Evolutionary conservation across 164 flowering plant species (phyloP), one percentile per base, ranked within the genome.

Genomic region (Stephania japonica): DNA sequence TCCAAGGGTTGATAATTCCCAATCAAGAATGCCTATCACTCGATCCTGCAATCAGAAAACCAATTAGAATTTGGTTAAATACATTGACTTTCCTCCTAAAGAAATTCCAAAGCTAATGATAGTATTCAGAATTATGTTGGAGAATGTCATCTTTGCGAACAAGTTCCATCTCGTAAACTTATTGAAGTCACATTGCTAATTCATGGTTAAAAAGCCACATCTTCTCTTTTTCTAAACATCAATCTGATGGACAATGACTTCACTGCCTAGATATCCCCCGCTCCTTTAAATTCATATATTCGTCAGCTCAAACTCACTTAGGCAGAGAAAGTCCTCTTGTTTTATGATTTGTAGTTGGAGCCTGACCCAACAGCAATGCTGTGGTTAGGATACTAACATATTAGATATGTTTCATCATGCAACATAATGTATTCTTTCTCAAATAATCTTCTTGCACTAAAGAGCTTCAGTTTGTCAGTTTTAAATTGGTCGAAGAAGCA

Each of bases 1-100:
- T 63, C 99, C 99, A 75, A 96, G 85, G 13, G 99, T 96, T 65
- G 97, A 93, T 67, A 96, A 71, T 79, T 96, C 99, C 99, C 99
- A 96, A 78, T 96, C 99, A 79, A 96, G 95, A 82, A 96, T 86
- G 72, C 99, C 99, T 84, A 96, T 87, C 70, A 96, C 95, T 73
- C 87, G 86, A 81, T 96, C 99, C 99, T 96, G 97, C 84, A 86
- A 72, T 79, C 47, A 84, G 68, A 68, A 67, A 76, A 70, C 62
- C 16, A 13, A 56, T 56, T 56, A 56, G 62, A 56, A 6, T 56
- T 19, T 16, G 21, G 19, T 56, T 56, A 6, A 19, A 56, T 56
- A 19, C 19, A 56, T 14, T 19, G 21, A 56, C 62, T 18, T 11
- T 18, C 18, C 19, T 56, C 1, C n/a, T n/a, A 56, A 56, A 56